phyloP scores from a whole-genome alignment of 1,139 yeast genomes.

The Pichia sp. region DNA sequence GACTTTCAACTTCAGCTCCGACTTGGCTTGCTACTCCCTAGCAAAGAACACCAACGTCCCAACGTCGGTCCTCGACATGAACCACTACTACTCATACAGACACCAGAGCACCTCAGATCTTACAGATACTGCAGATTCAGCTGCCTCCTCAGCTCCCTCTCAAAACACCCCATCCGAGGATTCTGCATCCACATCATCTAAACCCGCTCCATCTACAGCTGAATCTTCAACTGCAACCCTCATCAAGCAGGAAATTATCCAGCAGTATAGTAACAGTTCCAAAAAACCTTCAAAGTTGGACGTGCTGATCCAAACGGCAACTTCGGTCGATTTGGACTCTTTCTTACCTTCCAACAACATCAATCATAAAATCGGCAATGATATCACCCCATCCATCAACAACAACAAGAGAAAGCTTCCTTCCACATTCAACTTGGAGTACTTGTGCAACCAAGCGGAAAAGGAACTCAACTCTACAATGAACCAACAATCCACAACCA shows the following conservation, averaged over 20 bases:
- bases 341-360: constrained; percentile 1
- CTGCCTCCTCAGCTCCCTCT: too few species aligned
- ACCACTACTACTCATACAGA: constrained; percentile 17
- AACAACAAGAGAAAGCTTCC: constrained; percentile 3
- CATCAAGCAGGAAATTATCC: not conserved
- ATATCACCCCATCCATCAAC: too few species aligned
- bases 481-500: not conserved
- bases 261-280: not conserved
- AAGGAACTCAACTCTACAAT: constrained; percentile 10
- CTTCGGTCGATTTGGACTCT: constrained; percentile 19
- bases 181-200: too few species aligned
- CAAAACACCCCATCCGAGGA: too few species aligned
- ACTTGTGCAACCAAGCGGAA: constrained; percentile 18
- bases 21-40: constrained; percentile 30
- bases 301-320: constrained; percentile 31
- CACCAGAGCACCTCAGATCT: constrained; percentile 8
- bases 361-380: too few species aligned
- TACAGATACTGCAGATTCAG: too few species aligned
- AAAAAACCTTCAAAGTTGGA: constrained; percentile 27
- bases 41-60: constrained; percentile 29
- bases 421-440: constrained; percentile 12
- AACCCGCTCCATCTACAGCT: constrained; percentile 14
- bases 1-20: constrained; percentile 24
- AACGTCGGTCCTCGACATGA: constrained; percentile 20
- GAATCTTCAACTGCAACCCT: not conserved